Percentiles rank a stretch among this genome's conserved stretches.
Conservation (phyloP, 2,329 filamentous ascomycete genomes). For the Eurotiales sp. region DNA sequence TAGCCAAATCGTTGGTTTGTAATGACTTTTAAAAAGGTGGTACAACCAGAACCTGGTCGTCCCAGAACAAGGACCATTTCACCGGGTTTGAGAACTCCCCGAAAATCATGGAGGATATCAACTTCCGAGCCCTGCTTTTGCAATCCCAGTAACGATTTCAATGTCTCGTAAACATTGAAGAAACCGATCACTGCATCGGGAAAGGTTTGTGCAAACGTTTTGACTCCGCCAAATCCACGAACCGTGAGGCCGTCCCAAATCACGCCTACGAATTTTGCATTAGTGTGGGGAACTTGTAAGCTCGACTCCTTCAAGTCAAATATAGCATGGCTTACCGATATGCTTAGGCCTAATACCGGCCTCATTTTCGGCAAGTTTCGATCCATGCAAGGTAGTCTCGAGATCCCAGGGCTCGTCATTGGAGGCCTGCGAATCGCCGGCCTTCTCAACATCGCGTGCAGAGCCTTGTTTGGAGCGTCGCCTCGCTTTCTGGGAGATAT, state of each 20-base stretch:
- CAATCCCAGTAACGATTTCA: constrained; percentile 60
- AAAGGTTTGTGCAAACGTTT: constrained; percentile 71
- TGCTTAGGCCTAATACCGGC: constrained; percentile 78
- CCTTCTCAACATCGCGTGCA: constrained; percentile 58
- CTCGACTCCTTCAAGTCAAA: background rate
- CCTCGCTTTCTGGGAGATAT: constrained; percentile 34
- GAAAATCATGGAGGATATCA: constrained; percentile 65
- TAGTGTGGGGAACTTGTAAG: background rate
- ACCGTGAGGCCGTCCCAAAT: constrained; percentile 76
- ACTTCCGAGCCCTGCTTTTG: constrained; percentile 67
- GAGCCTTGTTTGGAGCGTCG: constrained; percentile 30
- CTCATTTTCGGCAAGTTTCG: constrained; percentile 65
- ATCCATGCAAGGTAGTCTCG: constrained; percentile 68
- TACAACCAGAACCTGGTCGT: constrained; percentile 69
- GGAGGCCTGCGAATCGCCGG: constrained; percentile 37
- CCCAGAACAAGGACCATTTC: constrained; percentile 87
- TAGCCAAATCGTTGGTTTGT: constrained; percentile 64
- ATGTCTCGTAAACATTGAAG: constrained; percentile 67
- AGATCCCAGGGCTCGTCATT: constrained; percentile 66
- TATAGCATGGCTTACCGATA: constrained; percentile 47
- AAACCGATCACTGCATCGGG: constrained; percentile 73
- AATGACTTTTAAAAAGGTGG: constrained; percentile 65
- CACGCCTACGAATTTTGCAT: constrained; percentile 48
- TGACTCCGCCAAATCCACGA: constrained; percentile 67
- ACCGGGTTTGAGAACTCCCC: constrained; percentile 65